Evolutionary conservation across 78 protist species (phyloP).

Genomic region (Dictyostelium citrinum): DNA sequence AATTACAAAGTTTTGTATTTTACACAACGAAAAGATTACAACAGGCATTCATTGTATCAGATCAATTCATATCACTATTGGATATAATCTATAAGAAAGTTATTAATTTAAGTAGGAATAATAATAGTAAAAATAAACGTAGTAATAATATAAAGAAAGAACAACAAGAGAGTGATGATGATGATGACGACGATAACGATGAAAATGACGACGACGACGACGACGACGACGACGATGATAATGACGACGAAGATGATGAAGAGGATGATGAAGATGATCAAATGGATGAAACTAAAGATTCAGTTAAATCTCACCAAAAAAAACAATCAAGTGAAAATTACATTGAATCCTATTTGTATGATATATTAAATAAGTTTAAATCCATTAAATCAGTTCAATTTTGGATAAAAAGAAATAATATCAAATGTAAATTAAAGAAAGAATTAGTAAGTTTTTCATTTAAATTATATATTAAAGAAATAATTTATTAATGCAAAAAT

Average conservation of each 20-base stretch:
- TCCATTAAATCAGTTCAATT: constrained; percentile 5
- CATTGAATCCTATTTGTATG: constrained; percentile 1
- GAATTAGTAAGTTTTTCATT: background rate
- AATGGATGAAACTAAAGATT: background rate
- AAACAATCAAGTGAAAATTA: background rate
- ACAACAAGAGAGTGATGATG: background rate
- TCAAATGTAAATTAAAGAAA: background rate
- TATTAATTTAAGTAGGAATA: background rate
- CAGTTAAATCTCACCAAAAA: background rate
- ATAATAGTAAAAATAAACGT: background rate
- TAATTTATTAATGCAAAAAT: background rate
- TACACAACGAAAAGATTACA: constrained; percentile 35
- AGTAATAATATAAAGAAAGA: background rate
- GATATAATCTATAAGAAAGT: background rate
- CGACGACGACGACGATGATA: background rate
- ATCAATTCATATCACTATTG: background rate
- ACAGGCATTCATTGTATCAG: constrained; percentile 3
- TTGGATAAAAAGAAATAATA: constrained; percentile 23
- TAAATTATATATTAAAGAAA: no score
- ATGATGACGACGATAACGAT: background rate
- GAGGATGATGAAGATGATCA: background rate
- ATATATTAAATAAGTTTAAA: constrained; percentile 7
- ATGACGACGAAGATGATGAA: background rate
- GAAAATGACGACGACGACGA: background rate
- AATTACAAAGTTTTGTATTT: constrained; percentile 10